Conservation (phyloP, 2,329 filamentous ascomycete species). For the Stachybotrys elegans region DNA sequence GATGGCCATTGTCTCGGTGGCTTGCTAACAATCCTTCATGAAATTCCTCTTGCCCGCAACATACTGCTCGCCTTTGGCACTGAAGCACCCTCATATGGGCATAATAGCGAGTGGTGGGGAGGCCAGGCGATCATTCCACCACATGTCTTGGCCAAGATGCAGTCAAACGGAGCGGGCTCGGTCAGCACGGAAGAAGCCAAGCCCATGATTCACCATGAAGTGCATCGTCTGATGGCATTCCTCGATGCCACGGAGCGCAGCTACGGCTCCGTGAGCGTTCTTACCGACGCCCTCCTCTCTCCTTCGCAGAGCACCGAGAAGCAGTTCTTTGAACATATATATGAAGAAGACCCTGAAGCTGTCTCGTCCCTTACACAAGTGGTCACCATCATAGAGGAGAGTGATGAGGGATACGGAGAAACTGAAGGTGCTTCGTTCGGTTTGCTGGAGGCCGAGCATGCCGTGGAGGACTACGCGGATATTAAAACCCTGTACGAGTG, state of each 20-base stretch:
- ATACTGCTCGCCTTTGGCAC: conserved; percentile 41
- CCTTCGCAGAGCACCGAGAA: conserved; percentile 30
- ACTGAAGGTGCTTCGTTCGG: conserved; percentile 34
- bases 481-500: conserved; percentile 43
- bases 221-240: conserved; percentile 60
- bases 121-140: conserved; percentile 45
- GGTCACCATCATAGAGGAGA: conserved; percentile 22
- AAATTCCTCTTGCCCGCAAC: conserved; percentile 55
- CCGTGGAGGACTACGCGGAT: conserved; percentile 27
- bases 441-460: conserved; percentile 35
- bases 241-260: conserved; percentile 55
- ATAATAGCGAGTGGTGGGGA: conserved; percentile 57
- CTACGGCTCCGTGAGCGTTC: conserved; percentile 49
- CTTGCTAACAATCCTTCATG: conserved; percentile 53
- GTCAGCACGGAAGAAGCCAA: conserved; percentile 20
- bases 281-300: conserved; percentile 33
- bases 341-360: conserved; percentile 18
- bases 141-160: conserved; percentile 28
- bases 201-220: conserved; percentile 43
- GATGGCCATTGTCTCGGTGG: conserved; percentile 42
- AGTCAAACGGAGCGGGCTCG: conserved; percentile 23
- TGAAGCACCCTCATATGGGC: conserved; percentile 44
- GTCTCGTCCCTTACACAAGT: conserved; percentile 26
- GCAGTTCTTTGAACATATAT: conserved; percentile 40
- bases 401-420: conserved; percentile 23